phyloP scores from a whole-genome alignment of 2,329 filamentous ascomycete genomes.

The Microdochium bolleyi region DNA sequence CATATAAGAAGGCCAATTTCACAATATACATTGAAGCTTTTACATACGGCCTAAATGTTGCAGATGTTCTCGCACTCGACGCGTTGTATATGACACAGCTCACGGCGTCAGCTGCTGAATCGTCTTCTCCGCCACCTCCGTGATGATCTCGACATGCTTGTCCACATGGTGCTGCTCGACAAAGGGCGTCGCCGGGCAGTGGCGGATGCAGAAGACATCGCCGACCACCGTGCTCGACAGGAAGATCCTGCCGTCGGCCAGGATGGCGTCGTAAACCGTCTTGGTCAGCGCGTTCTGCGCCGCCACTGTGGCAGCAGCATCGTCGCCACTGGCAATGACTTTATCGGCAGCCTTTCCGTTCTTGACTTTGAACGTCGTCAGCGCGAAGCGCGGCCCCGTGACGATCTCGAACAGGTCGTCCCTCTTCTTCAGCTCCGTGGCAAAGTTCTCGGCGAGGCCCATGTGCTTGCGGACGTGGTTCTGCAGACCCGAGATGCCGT shows the following conservation, averaged over 20 bases:
- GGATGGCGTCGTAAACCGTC: slow-evolving; percentile 67
- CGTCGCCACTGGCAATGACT: slow-evolving; percentile 16
- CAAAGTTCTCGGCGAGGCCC: slow-evolving; percentile 62
- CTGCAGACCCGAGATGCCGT: slow-evolving; percentile 69
- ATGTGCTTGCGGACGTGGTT: slow-evolving; percentile 65
- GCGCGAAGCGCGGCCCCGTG: slow-evolving; percentile 65
- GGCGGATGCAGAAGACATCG: slow-evolving; percentile 69
- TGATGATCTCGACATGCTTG: slow-evolving; percentile 66
- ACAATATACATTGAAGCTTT: too few species aligned
- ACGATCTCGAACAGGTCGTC: slow-evolving; percentile 70
- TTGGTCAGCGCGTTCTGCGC: slow-evolving; percentile 62
- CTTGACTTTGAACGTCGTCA: slow-evolving; percentile 65
- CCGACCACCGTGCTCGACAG: slow-evolving; percentile 70
- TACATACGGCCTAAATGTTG: too few species aligned
- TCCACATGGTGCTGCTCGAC: slow-evolving; percentile 67
- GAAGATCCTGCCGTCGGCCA: slow-evolving; percentile 69
- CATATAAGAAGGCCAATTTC: background rate
- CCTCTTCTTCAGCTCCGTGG: slow-evolving; percentile 46
- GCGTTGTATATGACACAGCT: background rate
- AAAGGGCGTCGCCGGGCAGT: slow-evolving; percentile 65
- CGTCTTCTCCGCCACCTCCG: slow-evolving; percentile 53
- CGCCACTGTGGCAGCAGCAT: slow-evolving; percentile 19
- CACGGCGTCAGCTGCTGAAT: slow-evolving; percentile 16
- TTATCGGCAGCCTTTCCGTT: slow-evolving; percentile 26
- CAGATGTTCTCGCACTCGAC: background rate